Conservation (phyloP, 768 basidiomycete species). For the Leucosporidium yakuticum region DNA sequence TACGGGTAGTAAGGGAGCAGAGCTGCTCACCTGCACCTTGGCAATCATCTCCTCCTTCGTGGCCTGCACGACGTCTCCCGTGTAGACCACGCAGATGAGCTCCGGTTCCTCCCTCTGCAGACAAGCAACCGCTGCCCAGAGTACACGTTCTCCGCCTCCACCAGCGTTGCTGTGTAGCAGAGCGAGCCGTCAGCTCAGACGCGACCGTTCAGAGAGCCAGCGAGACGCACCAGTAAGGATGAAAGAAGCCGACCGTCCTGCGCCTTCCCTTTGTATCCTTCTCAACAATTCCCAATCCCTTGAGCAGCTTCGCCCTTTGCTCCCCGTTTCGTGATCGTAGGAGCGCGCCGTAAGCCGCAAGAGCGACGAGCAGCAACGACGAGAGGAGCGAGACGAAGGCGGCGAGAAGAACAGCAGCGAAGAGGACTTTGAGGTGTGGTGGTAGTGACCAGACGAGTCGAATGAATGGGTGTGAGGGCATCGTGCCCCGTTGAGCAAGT, state of each 20-base stretch:
- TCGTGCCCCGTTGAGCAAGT: neutral
- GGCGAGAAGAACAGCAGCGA: neutral
- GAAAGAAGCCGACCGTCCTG: slow-evolving; percentile 74
- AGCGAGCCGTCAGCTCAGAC: slow-evolving; percentile 8
- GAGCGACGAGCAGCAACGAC: neutral
- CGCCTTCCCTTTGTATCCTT: neutral
- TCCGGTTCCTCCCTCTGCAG: slow-evolving; percentile 64
- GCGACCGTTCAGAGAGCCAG: slow-evolving; percentile 11
- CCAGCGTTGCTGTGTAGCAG: slow-evolving; percentile 70
- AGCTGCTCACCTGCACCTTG: slow-evolving; percentile 64
- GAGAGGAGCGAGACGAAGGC: neutral
- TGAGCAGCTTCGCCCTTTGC: neutral
- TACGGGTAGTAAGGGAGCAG: neutral
- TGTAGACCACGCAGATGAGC: slow-evolving; percentile 73
- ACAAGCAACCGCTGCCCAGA: slow-evolving; percentile 81
- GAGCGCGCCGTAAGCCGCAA: neutral
- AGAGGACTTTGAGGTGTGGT: neutral
- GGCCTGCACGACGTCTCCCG: slow-evolving; percentile 67
- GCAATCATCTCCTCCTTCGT: slow-evolving; percentile 71
- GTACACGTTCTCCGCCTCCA: slow-evolving; percentile 89
- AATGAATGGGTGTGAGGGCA: neutral
- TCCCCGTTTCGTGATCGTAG: neutral
- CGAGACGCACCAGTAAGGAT: slow-evolving; percentile 79
- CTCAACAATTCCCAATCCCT: neutral
- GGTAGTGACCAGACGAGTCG: neutral